Evolutionary conservation across 306 rosid species (phyloP).

Genomic region (Quercus engelmannii): DNA sequence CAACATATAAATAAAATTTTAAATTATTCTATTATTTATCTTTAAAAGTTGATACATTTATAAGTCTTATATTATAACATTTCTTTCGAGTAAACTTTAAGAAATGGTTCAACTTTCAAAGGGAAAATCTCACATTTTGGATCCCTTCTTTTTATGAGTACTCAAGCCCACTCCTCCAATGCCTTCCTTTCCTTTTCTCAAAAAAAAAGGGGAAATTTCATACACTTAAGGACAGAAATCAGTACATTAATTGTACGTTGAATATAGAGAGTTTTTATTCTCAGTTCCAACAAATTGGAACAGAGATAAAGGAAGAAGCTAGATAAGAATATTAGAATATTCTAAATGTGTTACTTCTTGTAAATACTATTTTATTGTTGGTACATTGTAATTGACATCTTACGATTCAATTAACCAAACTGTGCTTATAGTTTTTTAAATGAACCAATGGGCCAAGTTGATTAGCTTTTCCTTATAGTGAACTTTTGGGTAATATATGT

Average conservation of each 20-base stretch:
- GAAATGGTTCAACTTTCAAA: too few species aligned
- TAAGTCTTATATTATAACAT: too few species aligned
- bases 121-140: too few species aligned
- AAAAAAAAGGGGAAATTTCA: too few species aligned
- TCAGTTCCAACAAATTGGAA: neutral
- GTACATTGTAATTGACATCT: neutral
- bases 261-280: neutral
- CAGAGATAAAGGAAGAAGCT: neutral
- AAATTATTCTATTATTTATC: too few species aligned
- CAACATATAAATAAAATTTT: too few species aligned
- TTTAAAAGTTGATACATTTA: too few species aligned
- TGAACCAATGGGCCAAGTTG: neutral
- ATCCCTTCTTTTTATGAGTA: too few species aligned
- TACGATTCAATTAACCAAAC: neutral
- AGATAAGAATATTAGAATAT: neutral
- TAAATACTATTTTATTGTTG: neutral
- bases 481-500: neutral
- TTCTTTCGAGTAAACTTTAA: too few species aligned
- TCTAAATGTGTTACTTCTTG: neutral
- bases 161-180: too few species aligned
- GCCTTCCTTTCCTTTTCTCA: too few species aligned
- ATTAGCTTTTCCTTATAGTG: neutral
- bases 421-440: neutral
- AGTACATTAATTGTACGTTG: neutral
- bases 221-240: neutral